Evolutionary conservation across 1,284 basidiomycete genomes (phyloP).

Genomic region (Ceratobasidium papillatum): DNA sequence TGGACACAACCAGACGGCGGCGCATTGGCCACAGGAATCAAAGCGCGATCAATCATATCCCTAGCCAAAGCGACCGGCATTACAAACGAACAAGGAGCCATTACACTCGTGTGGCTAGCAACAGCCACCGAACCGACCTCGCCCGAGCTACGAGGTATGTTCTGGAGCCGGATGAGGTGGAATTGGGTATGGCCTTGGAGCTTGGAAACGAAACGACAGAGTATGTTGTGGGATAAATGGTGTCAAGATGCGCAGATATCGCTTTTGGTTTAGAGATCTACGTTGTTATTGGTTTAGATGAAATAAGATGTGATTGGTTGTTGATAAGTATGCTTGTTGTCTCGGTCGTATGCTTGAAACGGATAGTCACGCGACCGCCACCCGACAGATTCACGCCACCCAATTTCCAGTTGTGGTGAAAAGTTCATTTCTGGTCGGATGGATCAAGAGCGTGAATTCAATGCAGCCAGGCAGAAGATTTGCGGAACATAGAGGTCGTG

Average conservation of each 20-base stretch:
- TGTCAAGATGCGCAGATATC: conserved; percentile 1
- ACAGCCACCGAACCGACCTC: not conserved
- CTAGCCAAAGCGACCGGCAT: conserved; percentile 32
- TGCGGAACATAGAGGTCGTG: too few relatives aligned
- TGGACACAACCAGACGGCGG: conserved; percentile 12
- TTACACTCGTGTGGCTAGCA: conserved; percentile 29
- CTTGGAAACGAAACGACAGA: conserved; percentile 16
- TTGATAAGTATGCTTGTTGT: too few relatives aligned
- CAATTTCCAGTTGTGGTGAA: too few relatives aligned
- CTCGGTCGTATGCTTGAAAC: too few relatives aligned
- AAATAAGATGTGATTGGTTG: too few relatives aligned
- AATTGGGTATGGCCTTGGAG: conserved; percentile 39
- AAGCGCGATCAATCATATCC: not conserved
- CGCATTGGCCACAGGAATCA: not conserved
- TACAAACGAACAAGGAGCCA: conserved; percentile 38
- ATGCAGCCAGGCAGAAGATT: too few relatives aligned
- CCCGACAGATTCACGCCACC: too few relatives aligned
- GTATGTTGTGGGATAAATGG: conserved; percentile 26
- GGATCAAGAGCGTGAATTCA: too few relatives aligned
- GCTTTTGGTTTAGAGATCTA: not conserved
- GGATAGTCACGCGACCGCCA: too few relatives aligned
- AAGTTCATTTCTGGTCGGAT: too few relatives aligned
- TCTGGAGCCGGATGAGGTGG: conserved; percentile 40
- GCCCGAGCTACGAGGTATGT: conserved; percentile 38
- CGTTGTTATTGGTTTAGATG: not conserved